Conservation (phyloP, 2,329 filamentous ascomycete genomes). For the Aspergillus sp. region DNA sequence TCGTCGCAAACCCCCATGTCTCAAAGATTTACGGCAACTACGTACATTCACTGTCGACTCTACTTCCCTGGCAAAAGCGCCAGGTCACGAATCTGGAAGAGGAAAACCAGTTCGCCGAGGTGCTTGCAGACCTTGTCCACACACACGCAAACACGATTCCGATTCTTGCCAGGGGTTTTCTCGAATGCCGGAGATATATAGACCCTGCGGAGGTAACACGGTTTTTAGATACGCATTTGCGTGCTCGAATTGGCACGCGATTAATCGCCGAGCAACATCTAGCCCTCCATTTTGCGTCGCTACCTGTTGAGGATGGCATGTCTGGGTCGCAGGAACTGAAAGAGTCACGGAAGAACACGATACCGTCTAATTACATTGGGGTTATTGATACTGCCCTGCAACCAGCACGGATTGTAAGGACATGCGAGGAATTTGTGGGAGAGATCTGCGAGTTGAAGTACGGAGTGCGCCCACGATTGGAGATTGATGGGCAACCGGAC, state of each 20-base stretch:
- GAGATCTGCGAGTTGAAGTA: conserved; percentile 98
- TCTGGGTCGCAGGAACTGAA: conserved; percentile 11
- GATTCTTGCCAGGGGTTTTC: conserved; percentile 84
- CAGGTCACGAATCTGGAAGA: conserved; percentile 77
- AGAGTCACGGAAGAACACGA: conserved; percentile 20
- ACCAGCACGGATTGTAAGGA: conserved; percentile 76
- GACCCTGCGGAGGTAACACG: conserved; percentile 76
- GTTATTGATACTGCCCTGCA: conserved; percentile 90
- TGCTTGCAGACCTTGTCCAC: conserved; percentile 90
- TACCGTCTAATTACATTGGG: conserved; percentile 71
- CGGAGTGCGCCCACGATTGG: conserved; percentile 76
- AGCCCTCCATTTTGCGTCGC: conserved; percentile 74
- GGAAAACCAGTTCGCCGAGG: conserved; percentile 86
- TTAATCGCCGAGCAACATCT: conserved; percentile 97
- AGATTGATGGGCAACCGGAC: conserved; percentile 80
- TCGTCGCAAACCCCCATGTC: conserved; percentile 96
- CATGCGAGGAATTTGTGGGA: conserved; percentile 85
- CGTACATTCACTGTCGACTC: conserved; percentile 83
- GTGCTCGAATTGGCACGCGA: conserved; percentile 88
- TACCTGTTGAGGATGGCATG: conserved; percentile 65
- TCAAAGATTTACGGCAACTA: conserved; percentile 96
- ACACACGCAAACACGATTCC: conserved; percentile 95
- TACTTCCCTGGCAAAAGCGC: conserved; percentile 77
- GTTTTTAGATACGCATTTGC: conserved; percentile 91
- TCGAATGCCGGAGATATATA: conserved; percentile 92